A percentile compares a stretch with the other conserved stretches of the same genome.
Conservation (phyloP, 345 rosid species). For the Draba incana region DNA sequence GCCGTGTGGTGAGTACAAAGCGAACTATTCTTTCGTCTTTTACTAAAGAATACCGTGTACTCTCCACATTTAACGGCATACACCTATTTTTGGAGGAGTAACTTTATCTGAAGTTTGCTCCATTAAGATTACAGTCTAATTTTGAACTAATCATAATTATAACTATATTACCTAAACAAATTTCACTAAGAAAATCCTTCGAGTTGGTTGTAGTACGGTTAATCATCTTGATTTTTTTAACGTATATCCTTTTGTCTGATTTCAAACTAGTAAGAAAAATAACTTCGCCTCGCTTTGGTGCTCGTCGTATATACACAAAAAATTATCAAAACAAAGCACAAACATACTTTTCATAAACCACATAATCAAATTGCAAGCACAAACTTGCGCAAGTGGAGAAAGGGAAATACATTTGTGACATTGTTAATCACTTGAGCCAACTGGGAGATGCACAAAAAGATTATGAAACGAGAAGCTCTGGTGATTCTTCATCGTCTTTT, state of each 20-base stretch:
- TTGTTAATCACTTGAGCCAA: conserved; percentile 8
- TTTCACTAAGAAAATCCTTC: too few relatives aligned
- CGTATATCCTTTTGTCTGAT: too few relatives aligned
- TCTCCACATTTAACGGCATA: conserved; percentile 19
- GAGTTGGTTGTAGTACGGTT: too few relatives aligned
- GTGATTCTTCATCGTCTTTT: conserved; percentile 47
- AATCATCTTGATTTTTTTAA: too few relatives aligned
- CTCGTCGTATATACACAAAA: too few relatives aligned
- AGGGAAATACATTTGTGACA: neutral
- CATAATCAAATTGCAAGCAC: conserved; percentile 5
- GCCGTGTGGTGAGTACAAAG: conserved; percentile 44
- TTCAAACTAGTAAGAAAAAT: too few relatives aligned
- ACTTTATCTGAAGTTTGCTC: conserved; percentile 4
- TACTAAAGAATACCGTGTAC: conserved; percentile 63
- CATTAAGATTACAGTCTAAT: neutral
- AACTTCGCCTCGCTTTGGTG: too few relatives aligned
- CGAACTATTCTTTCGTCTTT: conserved; percentile 67
- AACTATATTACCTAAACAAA: too few relatives aligned
- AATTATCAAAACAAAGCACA: too few relatives aligned
- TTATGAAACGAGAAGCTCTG: conserved; percentile 1
- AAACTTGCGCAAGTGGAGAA: conserved; percentile 10
- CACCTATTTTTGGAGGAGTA: conserved; percentile 36
- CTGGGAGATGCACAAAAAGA: neutral
- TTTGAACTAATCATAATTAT: too few relatives aligned
- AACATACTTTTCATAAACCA: neutral